Evolutionary conservation across 2,329 filamentous ascomycete genomes (phyloP).

Genomic region (Aspergillus fumigatiaffinis): DNA sequence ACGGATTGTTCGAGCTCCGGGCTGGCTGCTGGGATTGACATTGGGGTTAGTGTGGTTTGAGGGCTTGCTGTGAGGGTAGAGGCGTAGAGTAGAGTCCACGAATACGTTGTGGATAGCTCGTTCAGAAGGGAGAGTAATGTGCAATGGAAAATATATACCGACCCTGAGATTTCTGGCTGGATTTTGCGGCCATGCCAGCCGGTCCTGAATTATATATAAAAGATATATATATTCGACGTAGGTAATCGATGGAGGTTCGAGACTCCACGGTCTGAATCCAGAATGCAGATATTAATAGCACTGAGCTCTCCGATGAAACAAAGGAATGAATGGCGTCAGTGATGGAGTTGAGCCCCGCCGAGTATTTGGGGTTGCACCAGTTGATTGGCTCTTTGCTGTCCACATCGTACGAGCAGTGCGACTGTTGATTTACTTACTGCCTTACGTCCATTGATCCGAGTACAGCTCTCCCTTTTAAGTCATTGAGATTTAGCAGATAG

Average conservation of each 20-base stretch:
- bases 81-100: not conserved
- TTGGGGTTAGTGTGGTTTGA: slow-evolving; percentile 8
- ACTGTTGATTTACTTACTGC: not conserved
- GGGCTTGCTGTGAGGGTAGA: not conserved
- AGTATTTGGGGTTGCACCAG: not conserved
- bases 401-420: not conserved
- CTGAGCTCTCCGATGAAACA: slow-evolving; percentile 1
- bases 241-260: slow-evolving; percentile 2
- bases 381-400: slow-evolving; percentile 12
- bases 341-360: slow-evolving; percentile 16
- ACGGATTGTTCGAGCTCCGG: slow-evolving; percentile 32
- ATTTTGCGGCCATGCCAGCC: slow-evolving; percentile 9
- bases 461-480: not conserved
- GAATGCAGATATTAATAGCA: slow-evolving; percentile 17
- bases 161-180: slow-evolving; percentile 15
- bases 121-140: not conserved
- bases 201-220: not conserved
- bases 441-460: not conserved
- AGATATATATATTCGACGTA: not conserved
- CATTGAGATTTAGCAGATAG: not conserved
- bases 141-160: slow-evolving; percentile 6
- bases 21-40: slow-evolving; percentile 16
- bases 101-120: not conserved
- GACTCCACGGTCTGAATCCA: slow-evolving; percentile 1
- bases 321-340: slow-evolving; percentile 21